Base-by-base conservation (phyloP, 768 basidiomycete species). In the Rhizopogon salebrosus region DNA sequence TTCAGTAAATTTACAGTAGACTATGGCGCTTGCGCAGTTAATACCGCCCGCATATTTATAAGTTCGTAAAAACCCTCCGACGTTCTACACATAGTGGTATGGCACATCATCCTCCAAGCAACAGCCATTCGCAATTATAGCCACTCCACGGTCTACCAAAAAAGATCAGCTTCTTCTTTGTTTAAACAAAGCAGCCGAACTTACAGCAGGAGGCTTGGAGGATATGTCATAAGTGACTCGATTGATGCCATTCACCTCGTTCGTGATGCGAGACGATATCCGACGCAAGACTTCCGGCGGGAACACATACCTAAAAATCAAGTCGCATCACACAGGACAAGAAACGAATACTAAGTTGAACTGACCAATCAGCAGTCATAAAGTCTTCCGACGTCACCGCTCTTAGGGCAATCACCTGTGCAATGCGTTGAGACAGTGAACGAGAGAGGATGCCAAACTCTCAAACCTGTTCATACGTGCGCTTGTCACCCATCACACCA, bases 301-400 rank as follows among this genome's bases (percentile, higher is more conserved):
- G 80, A 98, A 99, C n/a, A 90, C 84, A 73, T 90, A 98, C 90
- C 90, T 92, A 58, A 42, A 39, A 50, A 62, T 68, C 67, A 70
- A 58, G n/a, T 52, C 22, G 22, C 5, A 14, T 23, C 71, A 70
- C 72, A 41, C 37, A 54, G 37, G 45, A 48, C 52, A 20, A 20
- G 45, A 49, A 51, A 18, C 1, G 6, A 8, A 13, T 29, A 41
- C 14, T 14, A 45, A 2, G 27, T 16, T 2, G 10, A 45, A 62
- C 81, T 39, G 64, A 93, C 95, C 95, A 98, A 68, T 98, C 95
- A 34, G 97, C 97, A 13, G 97, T 99, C 97, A 99, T 99, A 66
- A 99, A 99, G 69, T 99, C 97, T 66, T 98, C 95, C n/a, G 94
- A 86, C 65, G 91, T 87, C 8, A 98, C 95, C 3, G 97, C 97